phyloP scores from a whole-genome alignment of 306 rosid genomes.

The Vigna mungo region DNA sequence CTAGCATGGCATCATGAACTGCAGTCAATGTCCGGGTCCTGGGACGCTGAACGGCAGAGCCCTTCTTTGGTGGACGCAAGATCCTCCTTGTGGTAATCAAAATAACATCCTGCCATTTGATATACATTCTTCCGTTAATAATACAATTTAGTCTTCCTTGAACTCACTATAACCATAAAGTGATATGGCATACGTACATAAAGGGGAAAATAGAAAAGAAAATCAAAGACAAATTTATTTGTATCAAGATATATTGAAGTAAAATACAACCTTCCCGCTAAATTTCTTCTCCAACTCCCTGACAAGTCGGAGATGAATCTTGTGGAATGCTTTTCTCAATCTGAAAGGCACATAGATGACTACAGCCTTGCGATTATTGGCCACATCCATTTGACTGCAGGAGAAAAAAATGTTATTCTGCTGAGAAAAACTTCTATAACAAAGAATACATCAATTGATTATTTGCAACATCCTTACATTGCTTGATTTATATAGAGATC shows the following conservation, averaged over 20 bases:
- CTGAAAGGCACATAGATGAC: constrained; percentile 72
- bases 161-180: neutral
- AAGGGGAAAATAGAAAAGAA: neutral
- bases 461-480: constrained; percentile 46
- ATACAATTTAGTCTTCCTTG: neutral
- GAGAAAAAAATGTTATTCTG: neutral
- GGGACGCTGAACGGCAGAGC: constrained; percentile 74
- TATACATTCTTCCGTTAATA: constrained; percentile 7
- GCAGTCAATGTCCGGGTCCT: constrained; percentile 78
- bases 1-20: constrained; percentile 75
- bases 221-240: neutral
- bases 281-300: constrained; percentile 79
- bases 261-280: constrained; percentile 71
- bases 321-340: constrained; percentile 72
- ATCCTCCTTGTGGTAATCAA: constrained; percentile 75
- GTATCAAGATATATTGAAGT: neutral
- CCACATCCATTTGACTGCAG: constrained; percentile 66
- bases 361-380: constrained; percentile 76
- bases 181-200: neutral
- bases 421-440: neutral
- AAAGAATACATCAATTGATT: neutral
- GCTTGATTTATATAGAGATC: constrained; percentile 77
- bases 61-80: constrained; percentile 80
- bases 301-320: constrained; percentile 74
- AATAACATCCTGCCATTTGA: constrained; percentile 63